Evolutionary conservation across 2,329 filamentous ascomycete species (phyloP), one percentile per base, ranked within the genome.

Genomic region (Mycosphaerella sp.): DNA sequence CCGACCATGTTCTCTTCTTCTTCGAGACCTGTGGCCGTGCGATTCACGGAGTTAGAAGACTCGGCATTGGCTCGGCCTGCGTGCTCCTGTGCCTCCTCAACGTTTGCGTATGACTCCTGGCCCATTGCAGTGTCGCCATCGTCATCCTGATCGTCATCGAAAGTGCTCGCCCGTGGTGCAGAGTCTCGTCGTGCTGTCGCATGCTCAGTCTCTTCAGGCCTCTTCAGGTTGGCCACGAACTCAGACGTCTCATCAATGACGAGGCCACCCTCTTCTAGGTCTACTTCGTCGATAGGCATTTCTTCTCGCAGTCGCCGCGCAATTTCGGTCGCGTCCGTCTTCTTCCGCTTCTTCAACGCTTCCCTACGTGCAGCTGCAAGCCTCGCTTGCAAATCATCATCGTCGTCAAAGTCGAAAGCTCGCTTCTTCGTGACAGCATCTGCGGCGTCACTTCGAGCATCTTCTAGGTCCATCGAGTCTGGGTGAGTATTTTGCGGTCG

Each of bases 201-300:
- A 42, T 56, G 58, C 70, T 86, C 73, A 67, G 79, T 73, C 9
- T 78, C 64, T 32, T 73, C 70, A 6, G 85, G 82, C 55, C 85
- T 86, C 66, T 85, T 86, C 52, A 98, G 73, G 51, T 89, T 89
- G 26, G 90, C 86, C 31, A 98, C 87, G 64, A 98, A 98, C 64
- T 95, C 91, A 0, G 90, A 90, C 0, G 92, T 95, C 67, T 96
- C 93, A 57, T 96, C 92, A 54, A 98, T 91, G n/a, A 96, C 81
- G 1, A 98, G 76, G 1, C 90, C 92, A 2, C 76, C 76, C 48
- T 80, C 77, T 17, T 75, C 74, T 0, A 78, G 75, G 12, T 72
- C 75, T 2, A 79, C 74, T 23, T 79, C 79, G 47, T 85, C 82
- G 31, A 84, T 80, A 17, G 83, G 84, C 66, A 80, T 70, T 62